Conservation (phyloP, 1,284 basidiomycete species). For the Austroboletus niveus region DNA sequence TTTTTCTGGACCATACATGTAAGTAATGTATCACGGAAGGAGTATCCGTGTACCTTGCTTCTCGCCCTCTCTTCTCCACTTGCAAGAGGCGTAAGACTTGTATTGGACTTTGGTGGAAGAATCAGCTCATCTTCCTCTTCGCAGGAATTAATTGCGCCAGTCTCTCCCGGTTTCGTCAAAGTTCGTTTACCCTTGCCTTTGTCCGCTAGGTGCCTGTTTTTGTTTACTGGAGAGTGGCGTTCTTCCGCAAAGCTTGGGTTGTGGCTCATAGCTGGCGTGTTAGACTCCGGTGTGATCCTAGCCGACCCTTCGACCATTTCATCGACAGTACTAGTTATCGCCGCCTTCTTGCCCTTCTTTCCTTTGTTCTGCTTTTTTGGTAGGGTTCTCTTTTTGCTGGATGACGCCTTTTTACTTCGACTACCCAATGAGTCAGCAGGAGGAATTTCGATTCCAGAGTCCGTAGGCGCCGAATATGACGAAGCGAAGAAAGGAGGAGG, state of each 20-base stretch:
- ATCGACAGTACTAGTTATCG: background rate
- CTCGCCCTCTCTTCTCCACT: constrained; percentile 4
- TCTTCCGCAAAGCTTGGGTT: constrained; percentile 1
- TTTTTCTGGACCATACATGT: constrained; percentile 15
- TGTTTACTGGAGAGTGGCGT: background rate
- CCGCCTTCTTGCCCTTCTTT: constrained; percentile 17
- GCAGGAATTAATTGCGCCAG: constrained; percentile 15
- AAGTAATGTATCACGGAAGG: background rate
- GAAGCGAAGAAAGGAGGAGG: constrained; percentile 32
- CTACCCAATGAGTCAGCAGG: background rate
- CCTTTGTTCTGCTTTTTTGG: constrained; percentile 18
- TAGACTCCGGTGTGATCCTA: constrained; percentile 2
- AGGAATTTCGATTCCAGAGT: constrained; percentile 27
- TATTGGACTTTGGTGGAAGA: background rate
- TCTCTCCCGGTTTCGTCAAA: constrained; percentile 14
- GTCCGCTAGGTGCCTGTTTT: constrained; percentile 1
- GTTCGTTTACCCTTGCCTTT: constrained; percentile 7
- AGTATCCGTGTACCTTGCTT: constrained; percentile 15
- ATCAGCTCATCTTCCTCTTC: constrained; percentile 23
- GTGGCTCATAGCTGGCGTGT: background rate
- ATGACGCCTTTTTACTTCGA: constrained; percentile 13
- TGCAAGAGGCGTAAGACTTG: background rate
- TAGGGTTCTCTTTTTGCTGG: constrained; percentile 12
- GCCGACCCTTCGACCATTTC: constrained; percentile 1
- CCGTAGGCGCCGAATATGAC: constrained; percentile 22